Evolutionary conservation across 1,139 yeast genomes (phyloP).

Genomic region (Petasospora fabianii): DNA sequence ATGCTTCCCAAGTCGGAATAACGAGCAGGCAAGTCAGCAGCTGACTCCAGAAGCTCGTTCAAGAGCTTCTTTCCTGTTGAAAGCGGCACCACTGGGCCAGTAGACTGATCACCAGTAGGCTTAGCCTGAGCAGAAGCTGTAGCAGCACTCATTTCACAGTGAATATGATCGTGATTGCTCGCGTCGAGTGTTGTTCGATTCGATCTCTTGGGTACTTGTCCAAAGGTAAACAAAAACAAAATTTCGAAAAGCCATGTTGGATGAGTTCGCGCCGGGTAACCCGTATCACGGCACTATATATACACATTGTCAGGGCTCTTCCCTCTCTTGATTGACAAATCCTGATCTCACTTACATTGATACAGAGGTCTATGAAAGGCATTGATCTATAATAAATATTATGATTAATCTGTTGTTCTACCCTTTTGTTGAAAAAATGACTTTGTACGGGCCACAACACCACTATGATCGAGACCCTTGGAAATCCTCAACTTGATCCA

Average conservation of each 20-base stretch:
- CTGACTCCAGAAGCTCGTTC: conserved; percentile 63
- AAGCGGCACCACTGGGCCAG: conserved; percentile 21
- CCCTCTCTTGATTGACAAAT: no score
- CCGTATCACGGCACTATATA: no score
- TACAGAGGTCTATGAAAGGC: no score
- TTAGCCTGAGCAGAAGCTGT: not conserved
- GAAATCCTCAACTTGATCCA: conserved; percentile 63
- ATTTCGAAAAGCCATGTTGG: not conserved
- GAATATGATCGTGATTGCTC: no score
- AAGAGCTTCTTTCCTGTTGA: conserved; percentile 29
- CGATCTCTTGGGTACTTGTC: not conserved
- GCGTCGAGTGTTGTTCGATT: no score
- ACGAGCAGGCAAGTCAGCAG: conserved; percentile 64
- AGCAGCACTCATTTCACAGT: conserved; percentile 3
- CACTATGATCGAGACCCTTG: conserved; percentile 12
- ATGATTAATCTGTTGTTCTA: not conserved
- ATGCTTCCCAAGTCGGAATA: conserved; percentile 66
- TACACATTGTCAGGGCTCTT: no score
- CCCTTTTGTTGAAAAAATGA: conserved; percentile 13
- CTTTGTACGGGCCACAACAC: conserved; percentile 19
- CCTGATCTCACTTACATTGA: no score
- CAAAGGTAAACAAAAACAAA: conserved; percentile 14
- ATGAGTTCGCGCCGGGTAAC: not conserved
- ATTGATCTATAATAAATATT: no score
- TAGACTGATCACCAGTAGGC: not conserved